Evolutionary conservation across 345 rosid genomes (phyloP), one percentile per base, ranked within the genome.

Genomic region (Orychophragmus violaceus): DNA sequence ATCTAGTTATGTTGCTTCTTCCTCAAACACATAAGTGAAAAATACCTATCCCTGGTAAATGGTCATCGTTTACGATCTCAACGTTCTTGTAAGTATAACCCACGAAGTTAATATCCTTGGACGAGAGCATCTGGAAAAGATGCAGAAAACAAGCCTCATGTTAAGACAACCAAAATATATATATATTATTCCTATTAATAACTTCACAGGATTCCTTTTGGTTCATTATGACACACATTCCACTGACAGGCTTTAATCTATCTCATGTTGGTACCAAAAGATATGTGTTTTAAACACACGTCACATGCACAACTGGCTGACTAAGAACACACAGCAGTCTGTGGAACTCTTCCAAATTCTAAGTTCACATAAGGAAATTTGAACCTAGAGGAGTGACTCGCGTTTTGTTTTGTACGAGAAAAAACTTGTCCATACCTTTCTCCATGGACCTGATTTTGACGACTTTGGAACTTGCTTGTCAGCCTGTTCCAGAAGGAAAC

Each of bases 31-130:
- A 39, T 2, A 3, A 50, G 58, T 56, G 75, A 37, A 52, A 50
- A 36, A 75, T 94, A 94, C 99, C 97, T 64, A 94, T 87, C 65
- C 99, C 99, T 51, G 96, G 93, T 66, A 94, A 73, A 59, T 94
- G 96, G 75, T 85, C 74, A 76, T 88, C 93, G 58, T 94, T 87
- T 61, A 94, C 91, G 11, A 94, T 90, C 78, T 94, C 99, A 48
- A 88, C 24, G 51, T 45, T 45, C 51, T 45, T 45, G 51, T 45
- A 45, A 18, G 25, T 45, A 45, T 45, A 45, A 45, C 51, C 51
- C 51, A 45, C 51, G 19, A 45, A 45, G 51, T 45, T 45, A 18
- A 45, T 45, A 25, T 45, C 51, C 3, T 45, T 45, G 25, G 51
- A 45, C 0, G 51, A 45, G 51, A 45, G 51, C 51, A 45, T 94